phyloP scores from a whole-genome alignment of 352 stramenopile species.

The Phytophthora podocarpi region DNA sequence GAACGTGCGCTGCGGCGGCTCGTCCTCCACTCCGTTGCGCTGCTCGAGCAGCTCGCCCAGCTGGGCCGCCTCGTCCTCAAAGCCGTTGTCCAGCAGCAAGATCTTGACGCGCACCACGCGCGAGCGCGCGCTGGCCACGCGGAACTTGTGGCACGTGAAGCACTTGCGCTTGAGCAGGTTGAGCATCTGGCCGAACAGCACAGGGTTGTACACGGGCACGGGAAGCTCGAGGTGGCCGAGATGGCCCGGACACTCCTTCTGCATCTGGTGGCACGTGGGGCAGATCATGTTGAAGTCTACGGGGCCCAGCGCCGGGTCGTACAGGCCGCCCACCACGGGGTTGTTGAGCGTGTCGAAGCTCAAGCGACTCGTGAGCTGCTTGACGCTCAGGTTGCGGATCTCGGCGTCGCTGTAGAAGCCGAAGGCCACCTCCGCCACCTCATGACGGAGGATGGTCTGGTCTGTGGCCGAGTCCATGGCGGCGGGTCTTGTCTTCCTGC shows the following conservation, averaged over 20 bases:
- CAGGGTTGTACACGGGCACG: slow-evolving; percentile 98
- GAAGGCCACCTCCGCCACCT: slow-evolving; percentile 92
- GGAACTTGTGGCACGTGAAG: slow-evolving; percentile 98
- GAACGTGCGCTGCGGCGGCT: slow-evolving; percentile 70
- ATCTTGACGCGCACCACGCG: slow-evolving; percentile 92
- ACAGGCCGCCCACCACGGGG: slow-evolving; percentile 95
- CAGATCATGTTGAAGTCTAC: slow-evolving; percentile 92
- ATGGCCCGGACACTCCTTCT: slow-evolving; percentile 97
- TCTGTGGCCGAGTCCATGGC: slow-evolving; percentile 88
- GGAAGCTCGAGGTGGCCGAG: slow-evolving; percentile 99
- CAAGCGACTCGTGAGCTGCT: slow-evolving; percentile 95
- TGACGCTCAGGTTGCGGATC: slow-evolving; percentile 95
- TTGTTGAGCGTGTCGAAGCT: slow-evolving; percentile 96
- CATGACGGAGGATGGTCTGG: slow-evolving; percentile 91
- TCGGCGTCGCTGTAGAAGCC: slow-evolving; percentile 98
- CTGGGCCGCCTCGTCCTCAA: slow-evolving; percentile 79
- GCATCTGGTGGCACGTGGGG: slow-evolving; percentile 96
- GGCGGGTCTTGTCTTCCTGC: not conserved
- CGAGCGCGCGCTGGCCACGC: slow-evolving; percentile 71
- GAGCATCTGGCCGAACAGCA: slow-evolving; percentile 96
- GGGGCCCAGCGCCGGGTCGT: slow-evolving; percentile 96
- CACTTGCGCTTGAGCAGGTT: slow-evolving; percentile 98
- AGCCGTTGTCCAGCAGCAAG: slow-evolving; percentile 90
- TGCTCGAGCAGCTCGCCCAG: slow-evolving; percentile 84
- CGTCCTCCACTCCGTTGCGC: slow-evolving; percentile 87